Percentiles rank a stretch among this genome's conserved stretches.
These are phyloP conservation scores for Tephrocybe sp. DNA, from an alignment of 768 basidiomycete species.

Conservation along the genomic window DNA sequence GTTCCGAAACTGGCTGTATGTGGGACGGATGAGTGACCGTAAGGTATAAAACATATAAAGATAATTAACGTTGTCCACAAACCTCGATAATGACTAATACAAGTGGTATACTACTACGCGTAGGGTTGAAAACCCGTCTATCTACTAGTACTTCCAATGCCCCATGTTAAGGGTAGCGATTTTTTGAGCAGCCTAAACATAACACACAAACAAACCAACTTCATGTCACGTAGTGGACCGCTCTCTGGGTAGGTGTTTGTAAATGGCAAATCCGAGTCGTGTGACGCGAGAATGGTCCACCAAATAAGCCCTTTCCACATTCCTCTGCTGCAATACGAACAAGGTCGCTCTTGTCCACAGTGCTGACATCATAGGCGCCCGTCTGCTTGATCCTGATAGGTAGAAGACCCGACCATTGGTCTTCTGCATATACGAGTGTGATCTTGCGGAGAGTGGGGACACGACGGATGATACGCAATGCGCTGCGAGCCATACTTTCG, in stretches of 20 bases:
- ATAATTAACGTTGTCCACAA: too few relatives aligned
- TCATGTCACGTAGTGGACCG: not conserved
- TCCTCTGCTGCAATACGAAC: conserved; percentile 17
- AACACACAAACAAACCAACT: not conserved
- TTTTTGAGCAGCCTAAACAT: too few relatives aligned
- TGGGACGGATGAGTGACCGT: not conserved
- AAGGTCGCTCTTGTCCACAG: not conserved
- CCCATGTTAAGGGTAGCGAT: too few relatives aligned
- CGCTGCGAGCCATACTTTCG: conserved; percentile 18
- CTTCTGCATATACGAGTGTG: conserved; percentile 13
- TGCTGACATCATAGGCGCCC: conserved; percentile 17
- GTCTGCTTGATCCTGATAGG: conserved; percentile 13
- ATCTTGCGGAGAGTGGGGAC: conserved; percentile 19
- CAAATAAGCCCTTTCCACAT: conserved; percentile 11
- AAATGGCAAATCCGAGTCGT: conserved; percentile 11
- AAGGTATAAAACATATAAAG: not conserved
- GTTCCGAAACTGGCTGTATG: not conserved
- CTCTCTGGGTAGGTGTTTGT: conserved; percentile 8
- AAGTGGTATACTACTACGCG: too few relatives aligned
- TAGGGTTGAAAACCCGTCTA: too few relatives aligned
- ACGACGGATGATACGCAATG: conserved; percentile 12
- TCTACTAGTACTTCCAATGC: too few relatives aligned
- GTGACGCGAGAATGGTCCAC: conserved; percentile 10
- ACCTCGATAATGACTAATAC: too few relatives aligned
- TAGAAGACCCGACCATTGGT: conserved; percentile 12